Evolutionary conservation across 116 monocot genomes (phyloP), one percentile per base, ranked within the genome.

Genomic region (Papilionanthe hybrid): DNA sequence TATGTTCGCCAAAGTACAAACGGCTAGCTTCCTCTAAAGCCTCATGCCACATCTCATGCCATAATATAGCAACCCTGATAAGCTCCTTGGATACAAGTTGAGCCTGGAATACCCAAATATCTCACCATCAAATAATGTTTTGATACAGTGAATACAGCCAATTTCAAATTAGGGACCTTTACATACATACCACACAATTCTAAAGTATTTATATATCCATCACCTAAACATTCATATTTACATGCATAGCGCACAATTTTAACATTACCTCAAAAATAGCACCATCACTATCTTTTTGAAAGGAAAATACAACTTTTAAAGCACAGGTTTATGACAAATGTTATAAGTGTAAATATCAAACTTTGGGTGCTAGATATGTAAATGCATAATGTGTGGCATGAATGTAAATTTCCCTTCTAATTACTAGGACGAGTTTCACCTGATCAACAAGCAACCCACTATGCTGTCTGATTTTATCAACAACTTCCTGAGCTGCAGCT

Each of bases 21-120:
- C 98, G 92, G 78, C 98, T 99, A 79, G 98, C 98, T 90, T 99
- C 98, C 78, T 99, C 98, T 67, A 99, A 83, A 77, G 95, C 95
- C 80, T 99, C 98, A 84, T 99, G 94, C 98, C 98, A 99, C 95
- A 90, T 90, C 67, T 99, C 98, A 91, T 99, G 98, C 98, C 98
- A 99, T 67, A 99, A 63, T 85, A 99, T 99, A 7, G 98, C 94
- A 82, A 99, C 98, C 83, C 98, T 91, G 20, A 99, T 99, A 83
- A 99, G 77, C 79, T 99, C 98, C 81, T 99, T 91, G 22, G 98
- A 99, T 42, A 99, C 98, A 89, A 99, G 94, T 79, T 94, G 95
- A 75, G 98, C 98, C 98, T 99, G 82, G 18, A 87, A 77, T 22
- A 85, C 65, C 19, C 75, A 85, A 49, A 57, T 29, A 78, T 25